Evolutionary conservation across 2,329 filamentous ascomycete species (phyloP), one percentile per base, ranked within the genome.

Genomic region (Clarireedia homoeocarpa): DNA sequence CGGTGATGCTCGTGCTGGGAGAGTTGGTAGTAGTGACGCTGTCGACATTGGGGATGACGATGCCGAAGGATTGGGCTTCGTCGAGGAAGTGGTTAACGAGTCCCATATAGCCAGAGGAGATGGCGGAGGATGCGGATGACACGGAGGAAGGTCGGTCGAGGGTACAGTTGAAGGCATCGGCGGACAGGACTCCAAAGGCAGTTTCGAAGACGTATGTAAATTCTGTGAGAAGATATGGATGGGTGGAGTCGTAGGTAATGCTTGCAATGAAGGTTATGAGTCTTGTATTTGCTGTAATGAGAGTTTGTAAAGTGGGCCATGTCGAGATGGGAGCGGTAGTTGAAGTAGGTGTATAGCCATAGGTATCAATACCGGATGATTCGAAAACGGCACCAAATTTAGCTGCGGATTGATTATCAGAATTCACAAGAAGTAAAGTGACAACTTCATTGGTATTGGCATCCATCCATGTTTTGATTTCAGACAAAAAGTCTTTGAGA

Each of bases 21-120:
- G 78, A 82, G 69, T 92, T 92, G 42, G 87, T 89, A 9, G 75
- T 79, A 7, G 73, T 71, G 61, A 87, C 79, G 63, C 79, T 75
- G 60, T 73, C 75, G n/a, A 78, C 74, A 62, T 86, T 80, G 2
- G 86, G 86, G 42, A 82, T 73, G 61, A 80, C 72, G 64, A 89
- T 80, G 58, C 75, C 75, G 4, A 77, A 70, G n/a, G 74, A 68
- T 23, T 83, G 67, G 5, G 67, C 71, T 56, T 77, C 73, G 73
- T 91, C 84, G 53, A 86, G 78, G 74, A 94, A 92, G 73, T 94
- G 89, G 75, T 94, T 94, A 74, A 89, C 78, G 9, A 94, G 74
- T 26, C 88, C 82, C 69, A 94, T 77, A 63, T 82, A 78, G 62
- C 80, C 80, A 1, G 76, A 75, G 0, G 74, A 66, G 26, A 87